These are phyloP conservation scores for Penicillium capsulatum DNA, from an alignment of 2,329 filamentous ascomycete species.

Conservation along the genomic window DNA sequence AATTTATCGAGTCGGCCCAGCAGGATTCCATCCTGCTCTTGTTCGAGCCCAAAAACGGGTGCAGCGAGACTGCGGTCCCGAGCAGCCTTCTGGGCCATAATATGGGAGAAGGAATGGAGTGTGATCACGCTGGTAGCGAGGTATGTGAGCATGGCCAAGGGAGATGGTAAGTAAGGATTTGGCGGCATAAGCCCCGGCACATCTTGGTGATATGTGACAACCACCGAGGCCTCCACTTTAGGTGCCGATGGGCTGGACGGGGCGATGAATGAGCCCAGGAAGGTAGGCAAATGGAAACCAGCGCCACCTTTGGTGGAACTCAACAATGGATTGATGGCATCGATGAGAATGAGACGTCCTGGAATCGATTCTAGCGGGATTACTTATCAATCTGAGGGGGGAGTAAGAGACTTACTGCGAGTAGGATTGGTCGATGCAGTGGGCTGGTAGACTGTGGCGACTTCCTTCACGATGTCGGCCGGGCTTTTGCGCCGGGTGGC, in stretches of 20 bases:
- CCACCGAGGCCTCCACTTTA: slow-evolving; percentile 57
- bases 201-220: slow-evolving; percentile 80
- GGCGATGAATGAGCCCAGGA: slow-evolving; percentile 65
- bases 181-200: slow-evolving; percentile 54
- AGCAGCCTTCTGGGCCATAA: slow-evolving; percentile 69
- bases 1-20: slow-evolving; percentile 54
- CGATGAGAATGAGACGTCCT: slow-evolving; percentile 74
- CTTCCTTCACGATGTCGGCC: slow-evolving; percentile 56
- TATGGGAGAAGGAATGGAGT: slow-evolving; percentile 68
- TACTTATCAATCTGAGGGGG: not conserved
- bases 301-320: slow-evolving; percentile 38
- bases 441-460: slow-evolving; percentile 43
- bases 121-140: slow-evolving; percentile 84
- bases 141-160: slow-evolving; percentile 70
- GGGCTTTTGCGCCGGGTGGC: slow-evolving; percentile 58
- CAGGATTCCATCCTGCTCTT: slow-evolving; percentile 73
- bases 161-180: slow-evolving; percentile 54
- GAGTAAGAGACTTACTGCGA: slow-evolving; percentile 25
- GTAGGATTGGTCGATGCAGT: slow-evolving; percentile 17
- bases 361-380: not conserved
- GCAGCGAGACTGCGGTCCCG: slow-evolving; percentile 68
- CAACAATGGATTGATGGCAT: slow-evolving; percentile 67
- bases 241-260: slow-evolving; percentile 41
- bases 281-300: slow-evolving; percentile 58
- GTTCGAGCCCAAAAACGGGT: slow-evolving; percentile 73